Evolutionary conservation across 352 stramenopile species (phyloP), one percentile per base, ranked within the genome.

Genomic region (Globisporangium cystogenes): DNA sequence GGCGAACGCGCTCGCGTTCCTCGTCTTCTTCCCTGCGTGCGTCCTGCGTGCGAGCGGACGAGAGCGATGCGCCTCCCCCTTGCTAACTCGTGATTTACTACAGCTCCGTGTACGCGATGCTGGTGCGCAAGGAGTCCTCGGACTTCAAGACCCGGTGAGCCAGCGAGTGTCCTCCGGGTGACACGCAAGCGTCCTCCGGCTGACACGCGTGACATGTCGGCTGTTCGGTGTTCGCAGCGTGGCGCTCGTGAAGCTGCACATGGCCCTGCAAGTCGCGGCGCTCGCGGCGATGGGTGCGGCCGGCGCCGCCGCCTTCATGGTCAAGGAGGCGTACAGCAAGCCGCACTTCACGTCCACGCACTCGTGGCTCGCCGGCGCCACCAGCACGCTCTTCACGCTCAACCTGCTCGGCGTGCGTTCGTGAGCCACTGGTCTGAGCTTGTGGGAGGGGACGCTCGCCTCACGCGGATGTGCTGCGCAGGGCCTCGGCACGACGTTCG

Each of bases 301-400:
- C 10, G 78, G 78, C 24, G 57, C 60, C 11, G 67, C 64, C 3
- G 72, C 68, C 3, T 89, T 70, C 57, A 53, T 81, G 59, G 81
- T 68, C 57, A 89, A 89, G 59, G 74, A 86, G 21, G 60, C 70
- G 27, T 66, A 62, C 40, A 67, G 62, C 36, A 89, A 87, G 54
- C 60, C 76, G 12, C 78, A 89, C 50, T 85, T 89, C 47, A 82
- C 72, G 44, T 82, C 73, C 18, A 76, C 67, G n/a, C 78, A 89
- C 66, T 89, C 78, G 57, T 89, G 78, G 78, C 48, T 85, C n/a
- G 75, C 75, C 0, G 72, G 55, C 5, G 62, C 26, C 16, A 82
- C 68, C 16, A 58, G 51, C 31, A 77, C 62, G 42, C 37, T 89
- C 16, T 68, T 70, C n/a, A 62, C 63, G 31, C 64, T 89, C 39